A percentile compares a stretch with the other conserved stretches of the same genome.
These are phyloP conservation scores for Aspergillus chevalieri DNA, from an alignment of 2,329 filamentous ascomycete genomes.

Conservation along the genomic window DNA sequence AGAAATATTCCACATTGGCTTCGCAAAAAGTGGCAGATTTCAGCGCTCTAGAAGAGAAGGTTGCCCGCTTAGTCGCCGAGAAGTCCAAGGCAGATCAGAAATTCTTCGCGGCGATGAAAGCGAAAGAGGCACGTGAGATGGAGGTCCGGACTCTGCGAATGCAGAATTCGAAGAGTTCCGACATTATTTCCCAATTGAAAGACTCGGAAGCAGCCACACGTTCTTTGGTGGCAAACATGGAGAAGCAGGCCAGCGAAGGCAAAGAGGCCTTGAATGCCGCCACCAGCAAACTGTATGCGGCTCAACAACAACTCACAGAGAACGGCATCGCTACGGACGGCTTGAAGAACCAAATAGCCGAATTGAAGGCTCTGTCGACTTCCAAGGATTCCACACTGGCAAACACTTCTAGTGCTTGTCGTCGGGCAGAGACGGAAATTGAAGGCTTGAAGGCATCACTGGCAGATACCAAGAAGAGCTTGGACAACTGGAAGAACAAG, in stretches of 20 bases:
- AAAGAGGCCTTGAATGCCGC: constrained; percentile 70
- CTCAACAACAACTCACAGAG: constrained; percentile 68
- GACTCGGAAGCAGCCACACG: constrained; percentile 76
- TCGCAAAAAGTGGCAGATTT: constrained; percentile 82
- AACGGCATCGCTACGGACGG: constrained; percentile 63
- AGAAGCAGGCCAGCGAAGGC: constrained; percentile 82
- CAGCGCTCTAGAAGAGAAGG: constrained; percentile 67
- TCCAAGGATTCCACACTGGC: constrained; percentile 66
- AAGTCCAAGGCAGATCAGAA: constrained; percentile 97
- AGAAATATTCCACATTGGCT: constrained; percentile 76
- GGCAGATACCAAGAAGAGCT: constrained; percentile 71
- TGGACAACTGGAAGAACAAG: constrained; percentile 81
- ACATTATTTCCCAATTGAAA: constrained; percentile 90
- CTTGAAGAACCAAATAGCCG: constrained; percentile 66
- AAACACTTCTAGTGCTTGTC: constrained; percentile 56
- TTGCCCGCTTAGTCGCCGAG: constrained; percentile 68
- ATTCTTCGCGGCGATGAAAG: constrained; percentile 92
- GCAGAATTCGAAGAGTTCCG: constrained; percentile 83
- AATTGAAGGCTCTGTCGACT: constrained; percentile 68
- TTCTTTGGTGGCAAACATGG: constrained; percentile 70
- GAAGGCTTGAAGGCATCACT: constrained; percentile 74
- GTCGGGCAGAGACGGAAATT: constrained; percentile 62
- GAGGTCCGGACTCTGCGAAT: constrained; percentile 73
- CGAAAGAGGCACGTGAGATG: constrained; percentile 75
- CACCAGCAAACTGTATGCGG: constrained; percentile 64